A percentile compares a stretch with the other conserved stretches of the same genome.
These are phyloP conservation scores for Teratosphaeria epicoccoides DNA, from an alignment of 2,329 filamentous ascomycete genomes.

Conservation along the genomic window DNA sequence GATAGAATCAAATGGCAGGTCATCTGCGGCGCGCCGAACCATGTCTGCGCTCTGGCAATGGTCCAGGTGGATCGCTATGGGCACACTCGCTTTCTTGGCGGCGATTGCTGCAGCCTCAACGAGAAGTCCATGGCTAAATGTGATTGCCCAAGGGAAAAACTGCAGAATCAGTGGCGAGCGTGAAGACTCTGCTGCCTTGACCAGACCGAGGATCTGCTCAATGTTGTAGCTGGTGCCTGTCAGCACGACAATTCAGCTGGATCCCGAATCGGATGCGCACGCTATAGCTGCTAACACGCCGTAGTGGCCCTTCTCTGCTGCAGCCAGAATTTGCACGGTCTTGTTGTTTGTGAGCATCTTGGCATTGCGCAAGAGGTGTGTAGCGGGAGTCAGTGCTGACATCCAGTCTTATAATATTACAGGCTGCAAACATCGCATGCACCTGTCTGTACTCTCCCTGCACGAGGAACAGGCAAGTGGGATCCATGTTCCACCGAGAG, in stretches of 20 bases:
- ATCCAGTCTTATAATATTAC: too few species aligned
- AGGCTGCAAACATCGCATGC: too few species aligned
- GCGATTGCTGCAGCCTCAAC: constrained; percentile 37
- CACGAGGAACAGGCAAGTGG: too few species aligned
- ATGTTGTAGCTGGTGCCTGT: constrained; percentile 36
- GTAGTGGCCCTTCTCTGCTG: constrained; percentile 21
- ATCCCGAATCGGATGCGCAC: constrained; percentile 1
- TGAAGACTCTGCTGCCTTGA: constrained; percentile 57
- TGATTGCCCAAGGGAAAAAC: constrained; percentile 65
- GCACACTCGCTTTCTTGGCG: constrained; percentile 30
- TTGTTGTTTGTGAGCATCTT: background rate
- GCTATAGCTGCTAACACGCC: constrained; percentile 19
- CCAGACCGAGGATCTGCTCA: constrained; percentile 58
- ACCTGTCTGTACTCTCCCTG: too few species aligned
- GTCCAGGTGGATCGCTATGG: constrained; percentile 36
- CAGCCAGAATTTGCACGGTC: constrained; percentile 19
- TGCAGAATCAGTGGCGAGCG: constrained; percentile 59
- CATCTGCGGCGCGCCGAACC: constrained; percentile 23
- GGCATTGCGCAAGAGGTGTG: too few species aligned
- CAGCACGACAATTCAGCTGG: background rate
- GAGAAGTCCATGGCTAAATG: constrained; percentile 46
- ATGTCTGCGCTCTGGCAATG: constrained; percentile 36
- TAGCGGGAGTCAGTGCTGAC: too few species aligned
- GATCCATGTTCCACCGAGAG: too few species aligned
- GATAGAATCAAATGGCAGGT: constrained; percentile 53